phyloP scores from a whole-genome alignment of 2,329 filamentous ascomycete genomes.

The Hirsutella thompsonii region DNA sequence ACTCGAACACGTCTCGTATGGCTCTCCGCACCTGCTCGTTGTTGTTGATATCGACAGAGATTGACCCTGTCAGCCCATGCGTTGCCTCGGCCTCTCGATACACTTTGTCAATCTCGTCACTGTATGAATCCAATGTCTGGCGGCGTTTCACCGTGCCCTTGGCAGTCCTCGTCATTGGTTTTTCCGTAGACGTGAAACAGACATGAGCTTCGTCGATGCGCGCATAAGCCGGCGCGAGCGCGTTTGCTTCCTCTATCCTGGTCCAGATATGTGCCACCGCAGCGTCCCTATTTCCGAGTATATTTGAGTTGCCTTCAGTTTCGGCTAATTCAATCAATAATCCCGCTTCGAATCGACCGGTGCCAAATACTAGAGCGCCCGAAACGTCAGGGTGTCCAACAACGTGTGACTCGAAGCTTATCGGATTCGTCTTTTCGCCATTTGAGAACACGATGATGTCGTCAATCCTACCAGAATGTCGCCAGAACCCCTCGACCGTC shows the following conservation, averaged over 20 bases:
- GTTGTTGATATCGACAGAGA: background rate
- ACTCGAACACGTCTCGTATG: background rate
- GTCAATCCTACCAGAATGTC: background rate
- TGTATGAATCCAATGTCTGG: slow-evolving; percentile 5
- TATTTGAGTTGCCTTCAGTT: background rate
- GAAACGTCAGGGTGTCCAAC: background rate
- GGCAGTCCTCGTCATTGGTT: slow-evolving; percentile 2
- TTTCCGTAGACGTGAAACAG: background rate
- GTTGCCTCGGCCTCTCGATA: slow-evolving; percentile 1
- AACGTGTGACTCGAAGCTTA: background rate
- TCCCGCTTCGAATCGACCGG: background rate
- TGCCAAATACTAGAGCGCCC: background rate
- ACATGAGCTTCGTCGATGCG: slow-evolving; percentile 1
- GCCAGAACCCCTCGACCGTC: background rate
- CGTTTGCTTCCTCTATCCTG: slow-evolving; percentile 1
- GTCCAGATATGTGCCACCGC: slow-evolving; percentile 3
- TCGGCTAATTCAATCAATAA: background rate
- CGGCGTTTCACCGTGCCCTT: slow-evolving; percentile 6
- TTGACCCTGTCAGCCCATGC: background rate
- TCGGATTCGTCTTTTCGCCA: background rate
- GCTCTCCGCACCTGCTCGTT: background rate
- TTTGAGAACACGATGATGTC: background rate
- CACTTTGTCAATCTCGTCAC: slow-evolving; percentile 2
- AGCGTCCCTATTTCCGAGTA: background rate
- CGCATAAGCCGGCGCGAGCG: slow-evolving; percentile 2